phyloP scores from a whole-genome alignment of 805 yeast species.

The Metschnikowia henanensis region DNA sequence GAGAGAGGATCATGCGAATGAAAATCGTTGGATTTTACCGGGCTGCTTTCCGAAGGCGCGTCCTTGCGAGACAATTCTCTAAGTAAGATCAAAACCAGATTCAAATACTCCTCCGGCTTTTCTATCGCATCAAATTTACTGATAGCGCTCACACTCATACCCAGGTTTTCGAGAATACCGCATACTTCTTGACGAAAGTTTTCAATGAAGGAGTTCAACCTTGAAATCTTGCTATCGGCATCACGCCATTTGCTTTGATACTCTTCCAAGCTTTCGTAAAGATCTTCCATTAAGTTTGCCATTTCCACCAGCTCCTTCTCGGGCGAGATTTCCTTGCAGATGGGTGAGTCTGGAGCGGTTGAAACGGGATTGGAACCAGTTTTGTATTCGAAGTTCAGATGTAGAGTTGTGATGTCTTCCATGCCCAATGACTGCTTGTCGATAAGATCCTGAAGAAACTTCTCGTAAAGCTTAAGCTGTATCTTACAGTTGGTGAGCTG shows the following conservation, averaged over 20 bases:
- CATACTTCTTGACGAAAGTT: conserved; percentile 5
- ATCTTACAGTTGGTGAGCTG: conserved; percentile 36
- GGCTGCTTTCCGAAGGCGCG: background rate
- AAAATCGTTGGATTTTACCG: background rate
- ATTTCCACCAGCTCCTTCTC: conserved; percentile 35
- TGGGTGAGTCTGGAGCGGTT: conserved; percentile 1
- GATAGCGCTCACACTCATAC: conserved; percentile 3
- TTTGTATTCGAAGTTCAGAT: conserved; percentile 19
- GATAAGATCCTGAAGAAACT: conserved; percentile 38
- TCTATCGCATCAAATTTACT: background rate
- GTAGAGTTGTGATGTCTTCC: conserved; percentile 24
- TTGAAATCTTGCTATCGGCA: conserved; percentile 16
- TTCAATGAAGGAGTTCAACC: conserved; percentile 6
- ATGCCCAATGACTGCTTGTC: conserved; percentile 20
- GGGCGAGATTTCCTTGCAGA: conserved; percentile 12
- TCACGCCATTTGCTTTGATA: conserved; percentile 33
- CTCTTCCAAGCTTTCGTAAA: conserved; percentile 35
- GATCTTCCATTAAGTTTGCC: conserved; percentile 36
- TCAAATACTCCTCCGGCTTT: background rate
- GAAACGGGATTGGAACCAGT: background rate
- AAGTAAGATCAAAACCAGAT: background rate
- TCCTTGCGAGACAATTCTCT: background rate
- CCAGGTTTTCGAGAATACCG: conserved; percentile 16
- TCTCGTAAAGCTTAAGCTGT: conserved; percentile 40
- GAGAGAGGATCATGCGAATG: background rate